Conservation (phyloP, 805 yeast species). For the Candida ulmi region DNA sequence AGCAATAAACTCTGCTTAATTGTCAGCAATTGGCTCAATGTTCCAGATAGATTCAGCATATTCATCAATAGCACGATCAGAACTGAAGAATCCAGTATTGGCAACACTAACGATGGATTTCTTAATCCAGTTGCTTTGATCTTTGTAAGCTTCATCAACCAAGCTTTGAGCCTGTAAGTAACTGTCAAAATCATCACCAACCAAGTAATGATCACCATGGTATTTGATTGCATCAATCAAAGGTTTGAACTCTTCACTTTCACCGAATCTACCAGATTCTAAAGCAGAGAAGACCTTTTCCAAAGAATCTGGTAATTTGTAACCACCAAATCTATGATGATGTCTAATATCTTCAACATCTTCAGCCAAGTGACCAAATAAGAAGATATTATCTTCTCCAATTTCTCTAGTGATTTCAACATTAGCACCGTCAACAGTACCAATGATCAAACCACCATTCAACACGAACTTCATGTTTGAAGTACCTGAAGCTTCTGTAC, state of each 20-base stretch:
- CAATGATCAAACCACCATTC: slow-evolving; percentile 90
- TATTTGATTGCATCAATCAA: slow-evolving; percentile 62
- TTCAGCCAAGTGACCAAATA: slow-evolving; percentile 88
- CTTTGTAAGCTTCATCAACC: slow-evolving; percentile 66
- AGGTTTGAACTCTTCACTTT: slow-evolving; percentile 56
- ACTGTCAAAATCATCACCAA: slow-evolving; percentile 83
- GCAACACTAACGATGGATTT: slow-evolving; percentile 79
- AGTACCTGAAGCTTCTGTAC: slow-evolving; percentile 95
- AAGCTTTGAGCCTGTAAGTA: slow-evolving; percentile 76
- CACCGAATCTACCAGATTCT: slow-evolving; percentile 68
- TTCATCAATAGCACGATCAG: slow-evolving; percentile 88
- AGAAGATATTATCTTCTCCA: slow-evolving; percentile 88
- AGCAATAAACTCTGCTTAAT: too few relatives aligned
- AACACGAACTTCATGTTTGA: slow-evolving; percentile 93
- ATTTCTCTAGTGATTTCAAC: slow-evolving; percentile 92
- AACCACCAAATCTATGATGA: slow-evolving; percentile 55
- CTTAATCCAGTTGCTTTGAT: slow-evolving; percentile 68
- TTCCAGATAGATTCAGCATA: slow-evolving; percentile 93
- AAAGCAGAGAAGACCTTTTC: slow-evolving; percentile 58
- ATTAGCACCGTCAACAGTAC: slow-evolving; percentile 96
- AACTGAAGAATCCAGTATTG: slow-evolving; percentile 87
- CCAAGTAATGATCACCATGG: slow-evolving; percentile 84
- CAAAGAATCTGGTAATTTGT: slow-evolving; percentile 54
- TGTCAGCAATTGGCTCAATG: slow-evolving; percentile 55
- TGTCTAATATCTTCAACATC: slow-evolving; percentile 82